phyloP scores from a whole-genome alignment of 148 eudicot genomes.

The Hydrangea macrophylla region DNA sequence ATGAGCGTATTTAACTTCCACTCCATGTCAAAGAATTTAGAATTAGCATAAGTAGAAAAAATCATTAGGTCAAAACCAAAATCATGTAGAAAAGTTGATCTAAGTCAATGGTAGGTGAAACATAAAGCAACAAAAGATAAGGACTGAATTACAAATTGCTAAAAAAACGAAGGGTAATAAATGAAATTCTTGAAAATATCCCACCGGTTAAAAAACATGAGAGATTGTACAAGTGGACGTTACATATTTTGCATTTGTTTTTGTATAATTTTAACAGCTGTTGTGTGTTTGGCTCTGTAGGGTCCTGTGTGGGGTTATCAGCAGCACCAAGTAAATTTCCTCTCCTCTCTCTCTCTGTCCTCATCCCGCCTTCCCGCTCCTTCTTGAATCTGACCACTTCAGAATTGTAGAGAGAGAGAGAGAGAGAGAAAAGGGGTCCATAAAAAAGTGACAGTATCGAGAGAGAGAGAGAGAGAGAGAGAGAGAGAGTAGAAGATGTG shows the following conservation, averaged over 20 bases:
- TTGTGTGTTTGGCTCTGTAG: neutral
- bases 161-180: neutral
- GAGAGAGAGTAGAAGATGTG: slow-evolving; percentile 7
- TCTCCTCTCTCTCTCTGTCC: neutral
- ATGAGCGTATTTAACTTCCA: too few relatives aligned
- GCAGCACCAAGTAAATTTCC: slow-evolving; percentile 16
- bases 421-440: neutral
- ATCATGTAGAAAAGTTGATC: neutral
- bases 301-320: neutral
- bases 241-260: slow-evolving; percentile 3
- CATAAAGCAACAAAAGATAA: neutral
- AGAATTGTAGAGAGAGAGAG: neutral
- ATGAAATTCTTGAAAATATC: neutral
- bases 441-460: neutral
- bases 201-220: neutral
- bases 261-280: neutral
- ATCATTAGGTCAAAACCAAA: neutral
- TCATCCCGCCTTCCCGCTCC: slow-evolving; percentile 19
- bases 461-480: neutral
- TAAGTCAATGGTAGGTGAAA: too few relatives aligned
- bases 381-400: slow-evolving; percentile 9
- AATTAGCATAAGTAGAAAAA: neutral
- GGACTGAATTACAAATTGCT: neutral
- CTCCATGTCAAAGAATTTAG: too few relatives aligned
- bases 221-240: slow-evolving; percentile 1